Evolutionary conservation across 768 basidiomycete genomes (phyloP).

Genomic region (Termitomyces sp.): DNA sequence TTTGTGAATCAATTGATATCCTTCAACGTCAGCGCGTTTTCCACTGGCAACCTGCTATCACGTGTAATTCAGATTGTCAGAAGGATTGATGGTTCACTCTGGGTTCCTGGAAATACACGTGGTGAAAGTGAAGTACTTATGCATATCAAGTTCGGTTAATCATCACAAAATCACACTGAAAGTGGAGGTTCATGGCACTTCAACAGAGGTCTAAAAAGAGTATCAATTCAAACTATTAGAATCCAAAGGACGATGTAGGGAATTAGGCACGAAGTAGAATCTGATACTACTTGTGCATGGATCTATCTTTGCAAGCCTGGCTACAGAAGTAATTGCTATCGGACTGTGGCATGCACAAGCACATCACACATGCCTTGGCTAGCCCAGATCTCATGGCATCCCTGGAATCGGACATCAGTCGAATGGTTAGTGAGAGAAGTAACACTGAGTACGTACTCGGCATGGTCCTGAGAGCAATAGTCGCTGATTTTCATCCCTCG

Average conservation of each 20-base stretch:
- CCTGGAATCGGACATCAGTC: slow-evolving; percentile 24
- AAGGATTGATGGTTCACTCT: no score
- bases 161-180: background rate
- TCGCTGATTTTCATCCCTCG: slow-evolving; percentile 44
- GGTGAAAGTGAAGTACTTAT: background rate
- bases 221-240: background rate
- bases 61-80: background rate
- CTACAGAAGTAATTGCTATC: slow-evolving; percentile 60
- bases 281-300: slow-evolving; percentile 39
- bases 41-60: background rate
- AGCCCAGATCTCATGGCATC: slow-evolving; percentile 52
- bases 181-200: background rate
- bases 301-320: slow-evolving; percentile 50
- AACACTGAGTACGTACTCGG: slow-evolving; percentile 42
- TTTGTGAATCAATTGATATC: background rate
- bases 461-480: slow-evolving; percentile 56
- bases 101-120: background rate
- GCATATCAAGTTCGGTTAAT: background rate
- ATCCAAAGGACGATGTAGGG: background rate
- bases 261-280: background rate
- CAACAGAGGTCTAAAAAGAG: background rate
- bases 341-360: slow-evolving; percentile 52
- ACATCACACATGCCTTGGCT: slow-evolving; percentile 57
- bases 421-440: slow-evolving; percentile 7
- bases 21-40: background rate